phyloP scores from a whole-genome alignment of 495 filamentous ascomycete genomes.

The Amorphotheca resinae region DNA sequence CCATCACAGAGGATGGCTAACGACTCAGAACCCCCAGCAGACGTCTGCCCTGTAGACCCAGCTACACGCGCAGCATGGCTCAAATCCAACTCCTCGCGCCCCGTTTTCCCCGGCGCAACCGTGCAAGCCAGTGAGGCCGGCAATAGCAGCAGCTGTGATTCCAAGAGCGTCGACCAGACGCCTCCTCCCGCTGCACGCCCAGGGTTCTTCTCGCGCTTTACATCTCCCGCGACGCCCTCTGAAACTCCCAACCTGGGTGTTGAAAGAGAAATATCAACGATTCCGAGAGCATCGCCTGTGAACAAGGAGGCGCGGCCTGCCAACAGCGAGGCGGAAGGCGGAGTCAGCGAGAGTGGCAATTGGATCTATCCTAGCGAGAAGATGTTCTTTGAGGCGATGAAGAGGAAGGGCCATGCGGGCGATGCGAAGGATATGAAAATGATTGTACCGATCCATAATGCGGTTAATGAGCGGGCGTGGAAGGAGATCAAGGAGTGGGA shows the following conservation, averaged over 20 bases:
- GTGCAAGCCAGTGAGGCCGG: slow-evolving; percentile 21
- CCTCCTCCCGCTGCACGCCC: slow-evolving; percentile 6
- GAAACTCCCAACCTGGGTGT: slow-evolving; percentile 27
- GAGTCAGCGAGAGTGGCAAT: slow-evolving; percentile 55
- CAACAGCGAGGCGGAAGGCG: slow-evolving; percentile 63
- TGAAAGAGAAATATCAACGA: slow-evolving; percentile 67
- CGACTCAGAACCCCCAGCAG: slow-evolving; percentile 19
- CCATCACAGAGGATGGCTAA: slow-evolving; percentile 13
- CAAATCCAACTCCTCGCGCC: slow-evolving; percentile 18
- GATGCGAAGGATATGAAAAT: slow-evolving; percentile 62
- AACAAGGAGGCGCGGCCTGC: slow-evolving; percentile 37
- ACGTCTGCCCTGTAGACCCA: slow-evolving; percentile 75
- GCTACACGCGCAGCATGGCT: slow-evolving; percentile 79
- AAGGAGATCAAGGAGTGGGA: slow-evolving; percentile 80
- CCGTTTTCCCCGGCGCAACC: slow-evolving; percentile 11
- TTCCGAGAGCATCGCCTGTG: slow-evolving; percentile 47
- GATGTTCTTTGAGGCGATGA: slow-evolving; percentile 92
- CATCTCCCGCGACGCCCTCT: background rate
- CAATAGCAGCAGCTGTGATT: slow-evolving; percentile 19
- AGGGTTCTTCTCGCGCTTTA: slow-evolving; percentile 16
- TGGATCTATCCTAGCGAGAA: slow-evolving; percentile 96
- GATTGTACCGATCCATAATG: slow-evolving; percentile 96
- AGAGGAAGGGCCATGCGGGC: slow-evolving; percentile 58
- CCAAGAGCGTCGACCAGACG: slow-evolving; percentile 13
- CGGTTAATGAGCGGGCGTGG: slow-evolving; percentile 87